A percentile compares a stretch with the other conserved stretches of the same genome.
Conservation (phyloP, 176 grass and related monocot genomes). For the Panicum miliaceum region DNA sequence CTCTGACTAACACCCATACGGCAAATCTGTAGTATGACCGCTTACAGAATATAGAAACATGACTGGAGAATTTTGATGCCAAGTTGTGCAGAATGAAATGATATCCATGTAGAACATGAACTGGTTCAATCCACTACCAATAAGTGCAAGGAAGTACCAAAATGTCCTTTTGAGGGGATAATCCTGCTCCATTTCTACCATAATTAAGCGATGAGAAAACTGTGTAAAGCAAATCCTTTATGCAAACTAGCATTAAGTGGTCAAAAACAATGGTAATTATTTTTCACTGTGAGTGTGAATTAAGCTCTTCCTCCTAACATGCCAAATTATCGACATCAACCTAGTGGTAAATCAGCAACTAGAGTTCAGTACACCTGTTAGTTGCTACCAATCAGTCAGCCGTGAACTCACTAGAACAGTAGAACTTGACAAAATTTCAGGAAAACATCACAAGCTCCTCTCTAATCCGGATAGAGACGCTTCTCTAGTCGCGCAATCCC, state of each 20-base stretch:
- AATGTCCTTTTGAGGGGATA: background rate
- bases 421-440: background rate
- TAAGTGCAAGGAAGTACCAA: background rate
- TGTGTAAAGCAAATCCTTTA: background rate
- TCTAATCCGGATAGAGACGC: background rate
- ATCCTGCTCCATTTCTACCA: background rate
- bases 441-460: background rate
- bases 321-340: background rate
- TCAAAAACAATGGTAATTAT: background rate
- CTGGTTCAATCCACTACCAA: conserved; percentile 1
- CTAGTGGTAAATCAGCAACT: background rate
- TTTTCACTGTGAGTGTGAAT: background rate
- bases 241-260: background rate
- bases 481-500: background rate
- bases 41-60: background rate
- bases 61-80: background rate
- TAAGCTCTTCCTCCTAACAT: background rate
- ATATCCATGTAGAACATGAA: background rate
- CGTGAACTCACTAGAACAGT: background rate
- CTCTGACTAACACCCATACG: background rate
- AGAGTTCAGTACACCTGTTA: too few relatives aligned
- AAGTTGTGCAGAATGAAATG: background rate
- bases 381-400: background rate
- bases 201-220: background rate
- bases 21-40: background rate